A percentile compares a stretch with the other conserved stretches of the same genome.
Conservation (phyloP, 371 early-diverging fungal genomes). For the Batkoa obscura region DNA sequence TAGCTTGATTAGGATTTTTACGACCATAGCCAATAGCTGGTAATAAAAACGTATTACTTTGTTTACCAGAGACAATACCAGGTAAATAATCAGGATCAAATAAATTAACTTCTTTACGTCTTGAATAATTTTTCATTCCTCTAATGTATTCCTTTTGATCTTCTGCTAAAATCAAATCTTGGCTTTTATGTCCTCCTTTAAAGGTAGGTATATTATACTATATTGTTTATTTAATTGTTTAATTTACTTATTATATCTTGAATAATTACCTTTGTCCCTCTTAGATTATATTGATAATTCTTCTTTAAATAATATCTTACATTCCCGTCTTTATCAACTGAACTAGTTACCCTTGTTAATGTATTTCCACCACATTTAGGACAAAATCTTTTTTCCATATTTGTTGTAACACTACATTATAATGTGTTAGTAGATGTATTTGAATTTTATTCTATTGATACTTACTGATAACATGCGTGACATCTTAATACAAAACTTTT, state of each 20-base stretch:
- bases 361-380: slow-evolving; percentile 81
- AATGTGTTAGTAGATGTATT: background rate
- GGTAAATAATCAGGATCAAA: slow-evolving; percentile 67
- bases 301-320: slow-evolving; percentile 66
- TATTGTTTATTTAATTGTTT: too few relatives aligned
- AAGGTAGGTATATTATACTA: slow-evolving; percentile 65
- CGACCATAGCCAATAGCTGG: slow-evolving; percentile 68
- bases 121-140: slow-evolving; percentile 7
- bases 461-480: slow-evolving; percentile 80
- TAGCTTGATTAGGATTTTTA: slow-evolving; percentile 56
- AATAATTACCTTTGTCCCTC: slow-evolving; percentile 42
- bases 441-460: background rate
- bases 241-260: too few relatives aligned
- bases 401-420: slow-evolving; percentile 37
- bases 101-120: slow-evolving; percentile 36
- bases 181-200: slow-evolving; percentile 54
- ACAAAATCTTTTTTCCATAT: slow-evolving; percentile 85
- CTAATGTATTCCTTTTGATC: slow-evolving; percentile 72
- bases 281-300: slow-evolving; percentile 73
- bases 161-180: slow-evolving; percentile 72
- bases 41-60: slow-evolving; percentile 37
- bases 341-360: slow-evolving; percentile 62
- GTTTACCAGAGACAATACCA: slow-evolving; percentile 29
- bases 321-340: slow-evolving; percentile 60
- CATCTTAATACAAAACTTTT: slow-evolving; percentile 85